Base-by-base conservation (phyloP, 139 green algal species). In the Chlamydomonas incerta region DNA sequence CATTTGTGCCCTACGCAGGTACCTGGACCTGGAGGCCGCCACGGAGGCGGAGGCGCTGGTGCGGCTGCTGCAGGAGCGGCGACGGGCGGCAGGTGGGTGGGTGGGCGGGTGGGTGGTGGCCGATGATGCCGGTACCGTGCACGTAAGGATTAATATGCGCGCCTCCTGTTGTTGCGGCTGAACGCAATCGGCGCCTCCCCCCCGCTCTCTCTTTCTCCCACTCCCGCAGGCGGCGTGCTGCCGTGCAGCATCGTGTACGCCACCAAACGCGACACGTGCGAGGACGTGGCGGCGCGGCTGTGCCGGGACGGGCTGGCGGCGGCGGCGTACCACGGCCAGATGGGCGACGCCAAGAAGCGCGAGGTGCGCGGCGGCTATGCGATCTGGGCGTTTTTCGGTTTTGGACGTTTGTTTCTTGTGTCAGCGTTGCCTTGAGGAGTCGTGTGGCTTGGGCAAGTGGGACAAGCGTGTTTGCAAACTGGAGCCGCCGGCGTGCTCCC, bases 251-350 rank as follows among this genome's bases (percentile, higher is more conserved):
- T 95, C 21, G 81, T 95, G 50, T 95, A 95, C 84, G 80, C 60
- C 52, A 83, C 89, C 67, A 90, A 89, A 71, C 82, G 92, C 1
- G 83, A 91, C 34, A 87, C 77, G 4, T 85, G 80, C 1, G 88
- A 91, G n/a, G 62, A 72, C 9, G 82, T 93, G 70, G 90, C 92
- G 46, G 37, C 15, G 6, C 34, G 28, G 33, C 87, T 95, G 55
- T 1, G 1, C 28, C 0, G 23, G 21, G 23, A 81, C 70, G 88
- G 90, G 46, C 73, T 94, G 37, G 63, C 74, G 2, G 85, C 66
- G 23, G 72, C 52, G 33, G 90, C 95, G 1, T 97, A 96, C 81
- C 94, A 96, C 63, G 94, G 88, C 2, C 88, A 88, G 2, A 68
- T 94, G 75, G 31, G 33, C 10, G 73, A 80, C 24, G 69, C 47